Evolutionary conservation across 164 flowering plant genomes (phyloP).

Genomic region (Magnolia kwangsiensis): DNA sequence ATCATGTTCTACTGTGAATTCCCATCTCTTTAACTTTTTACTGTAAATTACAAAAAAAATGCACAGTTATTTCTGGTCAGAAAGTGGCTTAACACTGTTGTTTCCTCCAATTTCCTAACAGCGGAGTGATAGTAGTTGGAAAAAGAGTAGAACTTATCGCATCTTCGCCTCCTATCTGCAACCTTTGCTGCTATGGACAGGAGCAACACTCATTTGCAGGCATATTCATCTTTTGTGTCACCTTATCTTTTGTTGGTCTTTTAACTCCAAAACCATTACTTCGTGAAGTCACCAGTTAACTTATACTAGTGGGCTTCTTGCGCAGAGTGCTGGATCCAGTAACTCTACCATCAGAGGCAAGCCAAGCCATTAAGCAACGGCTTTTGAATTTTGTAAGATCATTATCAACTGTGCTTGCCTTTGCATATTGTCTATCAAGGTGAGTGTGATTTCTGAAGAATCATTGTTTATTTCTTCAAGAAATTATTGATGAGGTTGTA

Average conservation of each 20-base stretch:
- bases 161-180: conserved; percentile 65
- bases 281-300: neutral
- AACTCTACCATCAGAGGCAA: conserved; percentile 71
- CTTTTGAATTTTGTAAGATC: conserved; percentile 77
- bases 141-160: conserved; percentile 65
- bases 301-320: conserved; percentile 12
- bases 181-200: conserved; percentile 85
- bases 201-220: conserved; percentile 88
- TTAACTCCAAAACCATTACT: neutral
- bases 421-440: conserved; percentile 89
- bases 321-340: conserved; percentile 84
- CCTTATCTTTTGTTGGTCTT: neutral
- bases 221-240: conserved; percentile 10
- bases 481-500: neutral
- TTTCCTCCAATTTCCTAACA: conserved; percentile 26
- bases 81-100: neutral
- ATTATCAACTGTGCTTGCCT: conserved; percentile 85
- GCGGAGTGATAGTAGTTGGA: conserved; percentile 71
- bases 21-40: neutral
- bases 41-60: no score
- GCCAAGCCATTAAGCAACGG: conserved; percentile 77
- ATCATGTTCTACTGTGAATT: neutral
- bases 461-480: neutral
- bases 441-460: conserved; percentile 15
- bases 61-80: neutral